Conservation (phyloP, 257 asterid species). For the Gentiana dahurica region DNA sequence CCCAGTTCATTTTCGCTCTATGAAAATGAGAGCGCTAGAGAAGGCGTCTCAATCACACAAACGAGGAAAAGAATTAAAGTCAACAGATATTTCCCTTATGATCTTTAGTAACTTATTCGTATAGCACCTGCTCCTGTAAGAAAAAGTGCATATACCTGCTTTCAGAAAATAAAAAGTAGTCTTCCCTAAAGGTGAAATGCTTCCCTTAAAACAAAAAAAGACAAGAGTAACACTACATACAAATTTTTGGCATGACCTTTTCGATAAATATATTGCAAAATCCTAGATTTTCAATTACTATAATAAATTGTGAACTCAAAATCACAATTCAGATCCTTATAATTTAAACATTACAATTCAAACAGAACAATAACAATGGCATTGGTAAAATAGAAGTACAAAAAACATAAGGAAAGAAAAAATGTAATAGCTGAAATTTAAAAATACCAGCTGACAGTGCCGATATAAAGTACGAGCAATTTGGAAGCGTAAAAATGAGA, state of each 20-base stretch:
- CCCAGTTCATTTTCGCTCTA: too few relatives aligned
- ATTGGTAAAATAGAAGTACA: background rate
- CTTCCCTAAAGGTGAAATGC: background rate
- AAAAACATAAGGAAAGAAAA: background rate
- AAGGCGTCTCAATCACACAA: too few relatives aligned
- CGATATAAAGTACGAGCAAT: background rate
- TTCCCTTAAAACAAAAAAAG: too few relatives aligned
- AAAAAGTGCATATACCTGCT: background rate
- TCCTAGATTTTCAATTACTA: too few relatives aligned
- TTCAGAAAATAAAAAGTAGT: background rate
- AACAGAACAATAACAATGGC: background rate
- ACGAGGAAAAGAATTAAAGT: too few relatives aligned
- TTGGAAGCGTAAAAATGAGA: slow-evolving; percentile 4
- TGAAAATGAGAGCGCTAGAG: too few relatives aligned
- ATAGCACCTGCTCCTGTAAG: background rate
- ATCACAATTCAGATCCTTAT: background rate
- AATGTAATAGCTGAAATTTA: background rate
- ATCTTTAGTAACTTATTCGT: background rate
- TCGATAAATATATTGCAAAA: too few relatives aligned
- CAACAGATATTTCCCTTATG: too few relatives aligned
- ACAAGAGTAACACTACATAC: too few relatives aligned
- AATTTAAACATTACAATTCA: background rate
- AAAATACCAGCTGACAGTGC: background rate
- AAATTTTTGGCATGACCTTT: too few relatives aligned
- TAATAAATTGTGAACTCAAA: background rate